phyloP scores from a whole-genome alignment of 2,329 filamentous ascomycete genomes.

The Colletotrichum tabaci region DNA sequence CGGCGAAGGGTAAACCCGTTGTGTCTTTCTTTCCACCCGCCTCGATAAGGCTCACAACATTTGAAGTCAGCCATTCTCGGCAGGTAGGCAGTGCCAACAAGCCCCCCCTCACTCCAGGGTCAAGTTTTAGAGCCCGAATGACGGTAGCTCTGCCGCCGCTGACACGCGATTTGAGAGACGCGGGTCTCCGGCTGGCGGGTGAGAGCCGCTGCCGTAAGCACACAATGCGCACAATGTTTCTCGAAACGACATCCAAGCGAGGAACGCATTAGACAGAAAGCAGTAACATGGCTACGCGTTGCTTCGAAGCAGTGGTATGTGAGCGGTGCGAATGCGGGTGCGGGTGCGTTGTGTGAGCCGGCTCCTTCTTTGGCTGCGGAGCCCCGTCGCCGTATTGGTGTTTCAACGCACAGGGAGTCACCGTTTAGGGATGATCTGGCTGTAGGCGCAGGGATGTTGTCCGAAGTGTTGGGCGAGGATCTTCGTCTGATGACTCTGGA shows the following conservation, averaged over 20 bases:
- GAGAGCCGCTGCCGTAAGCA: slow-evolving; percentile 4
- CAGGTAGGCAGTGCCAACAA: background rate
- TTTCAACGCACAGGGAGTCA: slow-evolving; percentile 38
- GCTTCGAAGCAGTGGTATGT: background rate
- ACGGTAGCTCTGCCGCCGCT: background rate
- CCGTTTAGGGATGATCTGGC: slow-evolving; percentile 29
- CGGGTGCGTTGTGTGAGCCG: slow-evolving; percentile 30
- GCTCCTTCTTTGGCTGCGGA: slow-evolving; percentile 23
- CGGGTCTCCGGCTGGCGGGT: slow-evolving; percentile 7
- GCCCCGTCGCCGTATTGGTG: slow-evolving; percentile 24
- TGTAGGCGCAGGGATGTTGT: slow-evolving; percentile 11
- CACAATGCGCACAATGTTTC: slow-evolving; percentile 28
- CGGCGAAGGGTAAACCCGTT: slow-evolving; percentile 4
- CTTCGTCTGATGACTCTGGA: slow-evolving; percentile 27
- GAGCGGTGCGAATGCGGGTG: slow-evolving; percentile 34
- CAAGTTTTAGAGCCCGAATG: background rate
- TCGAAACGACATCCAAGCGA: slow-evolving; percentile 40
- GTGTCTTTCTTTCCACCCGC: background rate
- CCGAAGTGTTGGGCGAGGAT: slow-evolving; percentile 21
- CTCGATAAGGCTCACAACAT: background rate
- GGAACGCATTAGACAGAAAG: background rate
- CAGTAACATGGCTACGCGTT: slow-evolving; percentile 2
- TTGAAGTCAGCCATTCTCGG: slow-evolving; percentile 6
- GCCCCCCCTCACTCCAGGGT: too few species aligned
- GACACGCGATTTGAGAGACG: background rate